Conservation (phyloP, 345 rosid species). For the Camelina hispida region DNA sequence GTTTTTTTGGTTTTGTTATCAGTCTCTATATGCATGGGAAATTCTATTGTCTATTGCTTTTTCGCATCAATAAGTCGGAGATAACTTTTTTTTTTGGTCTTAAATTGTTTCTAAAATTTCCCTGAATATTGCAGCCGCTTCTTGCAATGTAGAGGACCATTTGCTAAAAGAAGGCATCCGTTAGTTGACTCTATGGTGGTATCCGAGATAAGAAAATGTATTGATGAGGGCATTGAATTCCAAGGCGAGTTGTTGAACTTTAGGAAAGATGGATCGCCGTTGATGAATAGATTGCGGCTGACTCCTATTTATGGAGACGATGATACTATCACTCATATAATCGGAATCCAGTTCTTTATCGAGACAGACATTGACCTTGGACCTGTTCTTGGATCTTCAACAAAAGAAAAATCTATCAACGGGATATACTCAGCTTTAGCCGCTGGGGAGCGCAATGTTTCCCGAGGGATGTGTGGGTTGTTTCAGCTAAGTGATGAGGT, state of each 20-base stretch:
- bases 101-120: constrained; percentile 16
- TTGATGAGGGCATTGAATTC: constrained; percentile 81
- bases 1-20: not conserved
- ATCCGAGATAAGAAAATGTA: constrained; percentile 81
- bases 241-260: constrained; percentile 89
- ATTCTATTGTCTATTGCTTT: constrained; percentile 10
- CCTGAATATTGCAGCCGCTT: constrained; percentile 64
- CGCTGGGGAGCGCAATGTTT: constrained; percentile 62
- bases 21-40: not conserved
- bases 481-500: constrained; percentile 81
- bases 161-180: constrained; percentile 92
- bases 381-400: constrained; percentile 61
- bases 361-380: constrained; percentile 85
- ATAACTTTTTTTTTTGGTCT: constrained; percentile 32
- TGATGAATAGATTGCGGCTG: constrained; percentile 76
- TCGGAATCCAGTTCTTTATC: constrained; percentile 84
- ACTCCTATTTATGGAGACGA: constrained; percentile 90
- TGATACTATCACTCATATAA: constrained; percentile 73
- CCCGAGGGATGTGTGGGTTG: constrained; percentile 70
- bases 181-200: constrained; percentile 75
- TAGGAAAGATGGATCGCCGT: constrained; percentile 81
- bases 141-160: constrained; percentile 91
- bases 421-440: constrained; percentile 46
- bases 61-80: not conserved
- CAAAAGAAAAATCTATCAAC: constrained; percentile 51